phyloP scores from a whole-genome alignment of 2,329 filamentous ascomycete genomes.

The Colletotrichum plurivorum region DNA sequence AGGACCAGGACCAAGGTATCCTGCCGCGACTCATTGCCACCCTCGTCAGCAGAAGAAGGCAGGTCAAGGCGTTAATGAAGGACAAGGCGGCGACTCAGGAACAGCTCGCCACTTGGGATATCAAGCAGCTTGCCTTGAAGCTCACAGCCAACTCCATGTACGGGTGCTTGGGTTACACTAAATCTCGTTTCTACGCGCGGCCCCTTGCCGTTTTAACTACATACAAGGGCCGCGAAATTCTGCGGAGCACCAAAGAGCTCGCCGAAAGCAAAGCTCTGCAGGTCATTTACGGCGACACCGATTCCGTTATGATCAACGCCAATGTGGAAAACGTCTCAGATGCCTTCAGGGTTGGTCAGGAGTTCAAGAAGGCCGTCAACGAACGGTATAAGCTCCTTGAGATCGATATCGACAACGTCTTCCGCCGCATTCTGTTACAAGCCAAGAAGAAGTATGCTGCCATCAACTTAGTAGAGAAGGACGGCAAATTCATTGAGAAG shows the following conservation, averaged over 20 bases:
- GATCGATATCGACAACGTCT: constrained; percentile 98
- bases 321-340: constrained; percentile 95
- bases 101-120: constrained; percentile 95
- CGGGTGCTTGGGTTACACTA: constrained; percentile 96
- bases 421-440: constrained; percentile 91
- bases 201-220: constrained; percentile 96
- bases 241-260: constrained; percentile 94
- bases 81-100: constrained; percentile 88
- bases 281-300: constrained; percentile 98
- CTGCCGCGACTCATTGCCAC: constrained; percentile 92
- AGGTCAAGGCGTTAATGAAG: constrained; percentile 98
- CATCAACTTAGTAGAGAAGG: constrained; percentile 90
- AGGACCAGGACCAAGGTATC: constrained; percentile 84
- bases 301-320: constrained; percentile 99
- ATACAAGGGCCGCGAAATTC: constrained; percentile 97
- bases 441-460: constrained; percentile 99
- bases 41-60: constrained; percentile 87
- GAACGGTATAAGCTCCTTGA: constrained; percentile 92
- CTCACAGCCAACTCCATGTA: constrained; percentile 99
- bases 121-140: constrained; percentile 96
- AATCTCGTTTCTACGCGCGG: constrained; percentile 96
- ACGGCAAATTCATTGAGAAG: constrained; percentile 92
- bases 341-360: constrained; percentile 89
- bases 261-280: constrained; percentile 92
- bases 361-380: constrained; percentile 97